Percentiles rank a stretch among this genome's conserved stretches.
phyloP scores from a whole-genome alignment of 306 rosid genomes.

The Prosopis cineraria region DNA sequence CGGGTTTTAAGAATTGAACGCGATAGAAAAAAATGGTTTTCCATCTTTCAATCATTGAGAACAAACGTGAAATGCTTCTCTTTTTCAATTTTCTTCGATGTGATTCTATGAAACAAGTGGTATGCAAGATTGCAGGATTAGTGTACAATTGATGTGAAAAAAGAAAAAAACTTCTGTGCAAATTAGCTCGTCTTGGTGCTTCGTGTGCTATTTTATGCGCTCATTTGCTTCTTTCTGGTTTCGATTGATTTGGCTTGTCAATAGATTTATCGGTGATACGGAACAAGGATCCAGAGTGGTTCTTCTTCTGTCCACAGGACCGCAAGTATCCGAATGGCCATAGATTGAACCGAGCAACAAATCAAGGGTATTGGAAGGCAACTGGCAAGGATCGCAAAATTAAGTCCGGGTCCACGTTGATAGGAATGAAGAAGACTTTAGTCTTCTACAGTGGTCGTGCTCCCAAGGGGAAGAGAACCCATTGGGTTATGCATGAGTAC shows the following conservation, averaged over 20 bases:
- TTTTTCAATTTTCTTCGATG: background rate
- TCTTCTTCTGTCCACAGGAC: slow-evolving; percentile 97
- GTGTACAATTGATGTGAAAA: background rate
- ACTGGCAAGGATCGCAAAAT: slow-evolving; percentile 95
- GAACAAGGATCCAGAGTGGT: slow-evolving; percentile 93
- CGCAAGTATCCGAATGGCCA: slow-evolving; percentile 91
- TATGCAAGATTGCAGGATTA: background rate
- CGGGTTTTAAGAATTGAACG: background rate
- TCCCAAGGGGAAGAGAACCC: slow-evolving; percentile 84
- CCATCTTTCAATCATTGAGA: background rate
- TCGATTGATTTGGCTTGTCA: background rate
- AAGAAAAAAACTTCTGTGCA: background rate
- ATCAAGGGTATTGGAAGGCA: slow-evolving; percentile 91
- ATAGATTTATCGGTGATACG: slow-evolving; percentile 71
- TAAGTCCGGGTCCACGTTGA: slow-evolving; percentile 65
- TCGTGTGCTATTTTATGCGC: background rate
- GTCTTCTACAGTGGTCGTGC: slow-evolving; percentile 95
- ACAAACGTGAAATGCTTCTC: background rate
- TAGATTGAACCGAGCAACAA: slow-evolving; percentile 87
- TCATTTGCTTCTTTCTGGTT: background rate
- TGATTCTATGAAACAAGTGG: background rate
- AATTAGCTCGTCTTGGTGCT: background rate
- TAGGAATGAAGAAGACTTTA: slow-evolving; percentile 97
- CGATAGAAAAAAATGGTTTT: background rate
- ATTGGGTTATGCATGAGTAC: slow-evolving; percentile 98